phyloP scores from a whole-genome alignment of 2,329 filamentous ascomycete genomes.

The Hypomyces rosellus region DNA sequence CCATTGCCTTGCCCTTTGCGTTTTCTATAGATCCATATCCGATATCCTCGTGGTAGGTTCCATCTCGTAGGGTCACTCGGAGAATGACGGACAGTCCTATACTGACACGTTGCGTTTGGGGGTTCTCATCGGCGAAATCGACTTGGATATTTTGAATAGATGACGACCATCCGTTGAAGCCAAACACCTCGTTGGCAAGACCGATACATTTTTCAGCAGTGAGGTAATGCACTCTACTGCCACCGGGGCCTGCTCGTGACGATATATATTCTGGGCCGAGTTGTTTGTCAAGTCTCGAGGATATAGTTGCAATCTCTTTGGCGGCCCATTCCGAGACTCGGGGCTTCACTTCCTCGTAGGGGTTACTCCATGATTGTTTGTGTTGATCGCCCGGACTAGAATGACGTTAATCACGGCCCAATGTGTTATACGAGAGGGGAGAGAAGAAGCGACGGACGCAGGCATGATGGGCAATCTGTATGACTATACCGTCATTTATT shows the following conservation, averaged over 20 bases:
- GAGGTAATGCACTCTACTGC: constrained; percentile 85
- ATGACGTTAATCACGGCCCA: constrained; percentile 14
- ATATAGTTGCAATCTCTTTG: constrained; percentile 81
- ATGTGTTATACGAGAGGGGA: constrained; percentile 1
- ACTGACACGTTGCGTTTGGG: constrained; percentile 69
- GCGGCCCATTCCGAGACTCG: constrained; percentile 78
- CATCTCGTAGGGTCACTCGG: constrained; percentile 82
- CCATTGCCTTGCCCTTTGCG: constrained; percentile 86
- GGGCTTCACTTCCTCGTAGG: constrained; percentile 67
- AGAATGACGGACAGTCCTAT: constrained; percentile 87
- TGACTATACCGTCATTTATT: constrained; percentile 20
- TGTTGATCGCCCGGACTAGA: constrained; percentile 63
- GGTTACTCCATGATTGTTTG: constrained; percentile 53
- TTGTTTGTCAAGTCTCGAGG: constrained; percentile 82
- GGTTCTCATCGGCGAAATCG: constrained; percentile 88
- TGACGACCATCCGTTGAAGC: constrained; percentile 96
- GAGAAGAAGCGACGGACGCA: constrained; percentile 33
- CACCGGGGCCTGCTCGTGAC: constrained; percentile 72
- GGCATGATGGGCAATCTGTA: constrained; percentile 30
- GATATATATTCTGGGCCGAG: constrained; percentile 96
- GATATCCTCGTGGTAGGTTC: constrained; percentile 96
- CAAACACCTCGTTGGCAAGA: constrained; percentile 90
- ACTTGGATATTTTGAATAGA: constrained; percentile 92
- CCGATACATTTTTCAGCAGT: constrained; percentile 96
- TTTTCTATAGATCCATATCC: constrained; percentile 97